These are phyloP conservation scores for Claviceps maximensis DNA, from an alignment of 2,329 filamentous ascomycete genomes.

Conservation along the genomic window DNA sequence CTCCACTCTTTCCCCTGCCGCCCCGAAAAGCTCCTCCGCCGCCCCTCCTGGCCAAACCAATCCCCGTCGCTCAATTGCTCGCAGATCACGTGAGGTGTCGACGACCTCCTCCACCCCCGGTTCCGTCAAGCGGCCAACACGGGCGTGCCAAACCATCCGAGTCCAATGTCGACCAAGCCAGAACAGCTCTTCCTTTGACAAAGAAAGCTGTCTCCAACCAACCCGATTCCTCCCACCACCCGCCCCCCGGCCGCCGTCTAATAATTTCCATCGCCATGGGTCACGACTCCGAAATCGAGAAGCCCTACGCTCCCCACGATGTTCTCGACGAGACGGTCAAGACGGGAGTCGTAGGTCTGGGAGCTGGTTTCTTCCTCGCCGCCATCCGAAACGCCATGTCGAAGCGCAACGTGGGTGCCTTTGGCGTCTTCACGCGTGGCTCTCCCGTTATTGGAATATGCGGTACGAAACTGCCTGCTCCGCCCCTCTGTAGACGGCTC, in stretches of 20 bases:
- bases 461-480: conserved; percentile 14
- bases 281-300: conserved; percentile 13
- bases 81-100: conserved; percentile 21
- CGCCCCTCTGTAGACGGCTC: background rate
- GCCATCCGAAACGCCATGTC: conserved; percentile 78
- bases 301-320: conserved; percentile 58
- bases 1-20: background rate
- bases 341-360: conserved; percentile 50
- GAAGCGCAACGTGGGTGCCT: conserved; percentile 67
- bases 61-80: conserved; percentile 20
- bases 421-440: conserved; percentile 67
- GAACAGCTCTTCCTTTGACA: background rate
- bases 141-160: background rate
- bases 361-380: conserved; percentile 57
- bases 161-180: background rate
- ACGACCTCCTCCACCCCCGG: background rate
- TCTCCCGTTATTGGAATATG: conserved; percentile 54
- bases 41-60: too few species aligned
- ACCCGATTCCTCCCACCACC: background rate
- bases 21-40: background rate
- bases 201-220: background rate
- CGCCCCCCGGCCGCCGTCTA: conserved; percentile 4
- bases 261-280: conserved; percentile 18
- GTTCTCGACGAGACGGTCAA: conserved; percentile 54
- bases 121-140: background rate